These are phyloP conservation scores for Phyllosticta citribraziliensis DNA, from an alignment of 2,329 filamentous ascomycete genomes.

Conservation along the genomic window DNA sequence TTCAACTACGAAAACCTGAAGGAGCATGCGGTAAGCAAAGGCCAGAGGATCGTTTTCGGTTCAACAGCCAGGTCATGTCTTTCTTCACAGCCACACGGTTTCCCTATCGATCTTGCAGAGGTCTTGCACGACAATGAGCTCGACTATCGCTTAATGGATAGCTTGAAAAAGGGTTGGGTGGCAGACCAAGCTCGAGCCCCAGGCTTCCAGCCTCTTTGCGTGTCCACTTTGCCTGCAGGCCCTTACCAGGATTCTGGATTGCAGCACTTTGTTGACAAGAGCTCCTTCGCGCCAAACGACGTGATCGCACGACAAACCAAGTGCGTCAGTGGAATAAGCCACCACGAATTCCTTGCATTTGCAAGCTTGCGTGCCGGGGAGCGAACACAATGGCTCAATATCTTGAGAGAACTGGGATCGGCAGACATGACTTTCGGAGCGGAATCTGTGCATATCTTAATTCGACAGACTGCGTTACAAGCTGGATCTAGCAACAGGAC, in stretches of 20 bases:
- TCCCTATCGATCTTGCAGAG: conserved; percentile 17
- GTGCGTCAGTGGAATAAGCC: background rate
- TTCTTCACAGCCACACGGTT: conserved; percentile 21
- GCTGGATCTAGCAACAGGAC: background rate
- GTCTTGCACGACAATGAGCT: conserved; percentile 38
- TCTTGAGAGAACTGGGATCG: conserved; percentile 5
- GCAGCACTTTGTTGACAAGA: background rate
- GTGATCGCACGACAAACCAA: background rate
- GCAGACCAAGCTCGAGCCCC: too few relatives aligned
- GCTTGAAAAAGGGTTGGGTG: background rate
- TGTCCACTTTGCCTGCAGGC: background rate
- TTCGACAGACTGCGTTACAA: conserved; percentile 2
- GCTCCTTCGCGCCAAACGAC: background rate
- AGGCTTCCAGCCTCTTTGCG: too few relatives aligned
- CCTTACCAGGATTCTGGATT: background rate
- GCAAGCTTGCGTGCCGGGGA: conserved; percentile 6
- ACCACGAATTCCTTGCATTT: conserved; percentile 9
- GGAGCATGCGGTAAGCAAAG: background rate
- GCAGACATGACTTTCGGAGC: conserved; percentile 1
- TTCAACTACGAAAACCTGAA: background rate
- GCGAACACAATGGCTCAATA: conserved; percentile 10
- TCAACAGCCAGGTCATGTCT: background rate
- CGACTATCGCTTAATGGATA: conserved; percentile 19
- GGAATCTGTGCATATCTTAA: background rate
- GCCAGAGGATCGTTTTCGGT: background rate